Conservation (phyloP, 2,329 filamentous ascomycete species). For the Simplicillium aogashimaense region DNA sequence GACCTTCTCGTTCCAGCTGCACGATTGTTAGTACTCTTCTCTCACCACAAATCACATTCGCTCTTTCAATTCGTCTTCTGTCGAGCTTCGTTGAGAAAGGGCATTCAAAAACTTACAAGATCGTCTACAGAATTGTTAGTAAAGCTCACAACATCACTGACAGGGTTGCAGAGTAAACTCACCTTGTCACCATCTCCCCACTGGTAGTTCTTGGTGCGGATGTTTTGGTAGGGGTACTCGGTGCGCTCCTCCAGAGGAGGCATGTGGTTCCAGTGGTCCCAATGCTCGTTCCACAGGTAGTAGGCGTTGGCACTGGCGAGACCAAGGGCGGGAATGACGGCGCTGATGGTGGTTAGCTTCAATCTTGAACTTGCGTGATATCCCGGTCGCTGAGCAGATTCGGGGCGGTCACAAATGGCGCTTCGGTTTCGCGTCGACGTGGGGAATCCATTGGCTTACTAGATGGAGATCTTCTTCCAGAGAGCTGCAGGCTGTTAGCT, state of each 20-base stretch:
- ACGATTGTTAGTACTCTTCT: conserved; percentile 11
- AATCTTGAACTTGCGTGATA: conserved; percentile 2
- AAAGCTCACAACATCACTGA: conserved; percentile 2
- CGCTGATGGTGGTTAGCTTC: conserved; percentile 40
- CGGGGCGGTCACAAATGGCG: background rate
- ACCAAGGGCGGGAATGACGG: conserved; percentile 61
- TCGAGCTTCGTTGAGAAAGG: background rate
- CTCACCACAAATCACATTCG: background rate
- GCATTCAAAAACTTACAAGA: conserved; percentile 46
- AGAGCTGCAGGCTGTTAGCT: conserved; percentile 53
- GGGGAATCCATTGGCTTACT: conserved; percentile 50
- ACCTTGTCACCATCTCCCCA: conserved; percentile 97
- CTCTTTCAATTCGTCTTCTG: conserved; percentile 19
- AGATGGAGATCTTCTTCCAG: conserved; percentile 94
- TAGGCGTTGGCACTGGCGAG: conserved; percentile 74
- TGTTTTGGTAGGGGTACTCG: conserved; percentile 97
- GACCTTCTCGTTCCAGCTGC: conserved; percentile 85
- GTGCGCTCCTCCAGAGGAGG: conserved; percentile 80
- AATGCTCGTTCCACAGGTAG: conserved; percentile 89
- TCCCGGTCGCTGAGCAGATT: background rate
- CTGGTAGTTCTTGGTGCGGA: conserved; percentile 89
- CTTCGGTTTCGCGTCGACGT: conserved; percentile 6
- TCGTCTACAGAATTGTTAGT: conserved; percentile 37
- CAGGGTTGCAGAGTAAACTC: conserved; percentile 10
- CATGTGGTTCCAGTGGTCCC: conserved; percentile 87